Evolutionary conservation across 345 rosid genomes (phyloP), one percentile per base, ranked within the genome.

Genomic region (Erysimum cheiranthoides): DNA sequence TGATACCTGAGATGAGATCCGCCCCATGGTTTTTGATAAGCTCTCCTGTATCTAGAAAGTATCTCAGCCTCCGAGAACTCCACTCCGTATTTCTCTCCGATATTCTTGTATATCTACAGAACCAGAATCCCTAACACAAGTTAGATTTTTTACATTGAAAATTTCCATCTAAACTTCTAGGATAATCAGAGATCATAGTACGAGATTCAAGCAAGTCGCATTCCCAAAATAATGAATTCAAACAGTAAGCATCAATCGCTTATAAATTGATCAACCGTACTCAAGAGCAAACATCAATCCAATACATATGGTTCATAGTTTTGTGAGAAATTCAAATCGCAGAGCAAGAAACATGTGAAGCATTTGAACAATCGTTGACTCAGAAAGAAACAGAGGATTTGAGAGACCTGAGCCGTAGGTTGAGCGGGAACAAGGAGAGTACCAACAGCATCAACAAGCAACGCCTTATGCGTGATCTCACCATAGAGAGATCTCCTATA

Each of bases 21-120:
- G 4, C 97, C 97, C 99, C 97, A 95, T 56, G 97, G 99, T 70
- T 89, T 93, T 83, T 76, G 90, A 81, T 95, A 95, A 75, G 99
- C 99, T 80, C 90, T 65, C 79, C 98, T 80, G 81, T 88, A 95
- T 80, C 96, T 83, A 69, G 68, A 70, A 70, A 95, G 79, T 81
- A 93, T 93, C 90, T 95, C 99, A 84, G 75, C 75, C 80, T 93
- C 99, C 1, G 98, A 86, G 82, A 85, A 95, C 79, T 74, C 73
- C 40, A 95, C 99, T 27, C 99, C 99, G 46, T 95, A 95, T 78
- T 93, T 95, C 84, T 89, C 89, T 36, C 99, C 98, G 1, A 95
- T 84, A 71, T 80, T 71, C 83, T 88, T 90, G 62, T 95, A 95
- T 80, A 95, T 93, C 99, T 95, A 64, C 76, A 58, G 8, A 71